Base-by-base conservation (phyloP, 2,329 filamentous ascomycete genomes). In the Xylaria hypoxylon region DNA sequence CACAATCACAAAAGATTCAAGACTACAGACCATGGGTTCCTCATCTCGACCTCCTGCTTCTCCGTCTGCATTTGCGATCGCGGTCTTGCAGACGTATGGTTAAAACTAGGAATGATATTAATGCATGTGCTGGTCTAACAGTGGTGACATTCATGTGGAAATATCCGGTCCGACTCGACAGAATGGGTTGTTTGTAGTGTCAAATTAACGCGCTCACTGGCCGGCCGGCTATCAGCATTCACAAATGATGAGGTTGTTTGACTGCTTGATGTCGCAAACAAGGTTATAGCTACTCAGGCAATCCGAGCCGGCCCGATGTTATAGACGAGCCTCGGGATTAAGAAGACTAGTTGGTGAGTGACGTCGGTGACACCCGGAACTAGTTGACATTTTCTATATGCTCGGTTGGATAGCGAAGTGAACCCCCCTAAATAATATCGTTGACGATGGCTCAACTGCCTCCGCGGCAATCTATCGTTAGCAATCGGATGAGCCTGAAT, bases 1-100 rank as follows among this genome's bases (percentile, higher is more conserved):
- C 71, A 48, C 40, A 71, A 73, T 68, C 62, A 67, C 22, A 59
- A 66, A 67, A 60, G 57, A 68, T 65, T 60, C 42, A 63, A 64
- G 66, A 65, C 67, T 68, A 62, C 61, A 62, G 45, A 50, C 38
- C 13, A 59, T 38, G 22, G 51, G 33, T 17, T 22, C 33, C 10
- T 28, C 17, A 51, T 47, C 17, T 19, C 28, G 10, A 22, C 35
- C 15, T 19, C 52, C 2, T 6, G 3, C 19, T 53, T 59, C 13
- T 15, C 10, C 50, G n/a, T 33, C 35, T 50, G 24, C 13, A 38
- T 26, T 26, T 45, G 53, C 40, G 40, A 61, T 57, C 53, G 57
- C 22, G 19, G 42, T 24, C 26, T 26, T 50, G 50, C 40, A 31
- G 33, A 26, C 24, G 19, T 11, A 31, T 15, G 47, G 33, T 53